Percentiles rank a stretch among this genome's conserved stretches.
These are phyloP conservation scores for Penicillium pancosmium DNA, from an alignment of 495 filamentous ascomycete species.

Conservation along the genomic window DNA sequence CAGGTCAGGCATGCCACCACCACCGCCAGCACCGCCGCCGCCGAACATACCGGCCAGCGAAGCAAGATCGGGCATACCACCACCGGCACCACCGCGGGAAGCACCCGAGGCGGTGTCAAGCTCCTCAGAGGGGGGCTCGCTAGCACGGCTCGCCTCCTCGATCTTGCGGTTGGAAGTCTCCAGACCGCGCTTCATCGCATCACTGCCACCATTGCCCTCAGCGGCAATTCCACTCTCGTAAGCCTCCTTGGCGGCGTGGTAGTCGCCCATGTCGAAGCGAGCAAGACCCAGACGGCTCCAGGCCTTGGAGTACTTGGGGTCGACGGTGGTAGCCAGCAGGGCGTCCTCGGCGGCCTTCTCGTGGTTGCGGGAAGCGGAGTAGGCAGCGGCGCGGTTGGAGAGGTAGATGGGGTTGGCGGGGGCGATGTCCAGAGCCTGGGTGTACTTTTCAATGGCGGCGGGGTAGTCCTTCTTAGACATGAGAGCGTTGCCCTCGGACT, in stretches of 20 bases:
- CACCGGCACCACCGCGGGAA: slow-evolving; percentile 55
- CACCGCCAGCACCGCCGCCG: slow-evolving; percentile 58
- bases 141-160: slow-evolving; percentile 63
- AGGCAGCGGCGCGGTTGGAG: slow-evolving; percentile 93
- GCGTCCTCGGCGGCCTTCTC: slow-evolving; percentile 81
- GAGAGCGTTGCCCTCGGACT: slow-evolving; percentile 88
- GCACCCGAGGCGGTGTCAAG: slow-evolving; percentile 49
- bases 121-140: slow-evolving; percentile 53
- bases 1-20: slow-evolving; percentile 87
- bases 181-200: slow-evolving; percentile 86
- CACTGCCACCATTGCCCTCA: slow-evolving; percentile 85
- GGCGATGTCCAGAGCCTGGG: slow-evolving; percentile 74
- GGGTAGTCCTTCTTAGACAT: slow-evolving; percentile 91
- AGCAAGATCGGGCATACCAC: slow-evolving; percentile 79
- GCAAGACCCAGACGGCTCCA: slow-evolving; percentile 93
- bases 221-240: slow-evolving; percentile 91
- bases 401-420: slow-evolving; percentile 95
- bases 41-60: slow-evolving; percentile 73
- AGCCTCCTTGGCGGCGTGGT: slow-evolving; percentile 89
- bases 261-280: slow-evolving; percentile 85
- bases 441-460: slow-evolving; percentile 81
- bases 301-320: slow-evolving; percentile 94
- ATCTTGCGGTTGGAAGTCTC: slow-evolving; percentile 86
- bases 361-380: slow-evolving; percentile 79
- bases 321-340: slow-evolving; percentile 79